Base-by-base conservation (phyloP, 768 basidiomycete species). In the Psilocybe subaeruginosa region DNA sequence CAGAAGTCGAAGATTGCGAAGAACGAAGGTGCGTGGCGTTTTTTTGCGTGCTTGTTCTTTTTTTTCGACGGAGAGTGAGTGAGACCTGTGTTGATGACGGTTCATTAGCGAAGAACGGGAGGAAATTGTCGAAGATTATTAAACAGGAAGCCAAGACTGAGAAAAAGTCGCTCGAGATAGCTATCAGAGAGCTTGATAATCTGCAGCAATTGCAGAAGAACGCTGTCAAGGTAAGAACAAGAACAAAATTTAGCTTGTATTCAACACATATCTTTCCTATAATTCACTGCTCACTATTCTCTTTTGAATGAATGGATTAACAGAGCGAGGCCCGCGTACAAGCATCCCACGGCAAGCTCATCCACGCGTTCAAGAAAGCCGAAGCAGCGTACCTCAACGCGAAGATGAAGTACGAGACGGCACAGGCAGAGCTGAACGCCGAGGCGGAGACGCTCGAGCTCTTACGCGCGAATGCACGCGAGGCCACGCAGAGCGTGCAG, bases 141-240 rank as follows among this genome's bases (percentile, higher is more conserved):
- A 87, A 83, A 72, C 73, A 78, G 1, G 92, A 92, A 72, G 88
- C 81, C 0, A 87, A 86, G 68, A 78, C 83, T 1, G 91, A 93
- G 73, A 86, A 86, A 69, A 77, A 82, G 61, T 81, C 89, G 0
- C 73, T 95, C 19, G 73, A 76, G 19, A 76, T 83, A 4, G 85
- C 88, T 3, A 80, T 93, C 65, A 81, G 79, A 56, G 88, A 90
- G 63, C 84, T 93, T 19, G 81, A 82, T 3, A 77, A 85, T 30
- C 72, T 93, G n/a, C 90, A 91, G 70, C 80, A 79, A 70, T 72
- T 89, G n/a, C 92, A 93, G 68, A 87, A 85, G 69, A 74, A 76
- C 3, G 86, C 89, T 1, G 78, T 89, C 57, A 86, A 86, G 74
- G 85, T 85, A 23, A 14, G 74, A 39, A 29, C 19, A 23, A 14